Base-by-base conservation (phyloP, 148 eudicot genomes). In the Amaranthus cruentus region DNA sequence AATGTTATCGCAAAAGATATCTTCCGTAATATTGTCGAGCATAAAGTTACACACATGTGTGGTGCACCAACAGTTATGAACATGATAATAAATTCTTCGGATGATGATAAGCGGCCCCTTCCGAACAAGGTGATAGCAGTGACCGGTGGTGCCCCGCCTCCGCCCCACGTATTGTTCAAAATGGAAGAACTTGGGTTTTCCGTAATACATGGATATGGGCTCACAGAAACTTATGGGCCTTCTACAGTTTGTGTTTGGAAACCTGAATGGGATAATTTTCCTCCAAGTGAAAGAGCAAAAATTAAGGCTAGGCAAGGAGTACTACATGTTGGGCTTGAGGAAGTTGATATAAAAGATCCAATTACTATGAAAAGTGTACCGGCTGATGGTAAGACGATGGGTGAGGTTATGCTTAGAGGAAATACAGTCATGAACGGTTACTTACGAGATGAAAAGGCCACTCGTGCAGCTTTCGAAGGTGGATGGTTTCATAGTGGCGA, bases 81-180 rank as follows among this genome's bases (percentile, higher is more conserved):
- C 81, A 83, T 75, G 73, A 82, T 90, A 14, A 66, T 84, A n/a
- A 79, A 85, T 13, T 74, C 86, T 6, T 64, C 80, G 2, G 43
- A 21, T 3, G 11, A 28, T 8, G 67, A 69, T 67, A 79, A 70
- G 58, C 77, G 12, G 54, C 74, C 78, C 50, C 79, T 91, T 63
- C 70, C 79, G 4, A 58, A 55, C 58, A 81, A 76, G 79, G 89
- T 83, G 74, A 58, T 76, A 53, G 68, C 84, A 47, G 71, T 85
- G 73, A 81, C 84, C 2, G 90, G 92, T 59, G 96, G 90, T 59
- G 84, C 83, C 38, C 79, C 90, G 73, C 96, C 96, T 6, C 80
- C 86, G 55, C 47, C 76, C 44, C 77, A 79, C 42, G 76, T 84
- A 38, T 63, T 82, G 64, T 68, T 62, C 9, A 73, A 66, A 38